Conservation (phyloP, 306 rosid species). For the Lupinus albus region DNA sequence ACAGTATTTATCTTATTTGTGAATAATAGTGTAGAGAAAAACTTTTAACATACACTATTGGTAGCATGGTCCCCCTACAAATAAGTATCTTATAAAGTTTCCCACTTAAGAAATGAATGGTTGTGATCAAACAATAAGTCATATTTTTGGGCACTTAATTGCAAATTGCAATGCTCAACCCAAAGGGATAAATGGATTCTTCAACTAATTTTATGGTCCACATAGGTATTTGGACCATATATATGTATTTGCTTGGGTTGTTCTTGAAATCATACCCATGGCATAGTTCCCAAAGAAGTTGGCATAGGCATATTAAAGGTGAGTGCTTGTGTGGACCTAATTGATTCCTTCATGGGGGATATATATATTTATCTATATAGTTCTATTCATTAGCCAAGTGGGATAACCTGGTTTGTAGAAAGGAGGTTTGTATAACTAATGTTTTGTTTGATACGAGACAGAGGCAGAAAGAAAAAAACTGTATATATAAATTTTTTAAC, state of each 20-base stretch:
- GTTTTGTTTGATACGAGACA: too few relatives aligned
- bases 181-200: slow-evolving; percentile 36
- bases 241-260: slow-evolving; percentile 21
- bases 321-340: slow-evolving; percentile 19
- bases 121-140: slow-evolving; percentile 48
- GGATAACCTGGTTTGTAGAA: too few relatives aligned
- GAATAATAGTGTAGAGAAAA: background rate
- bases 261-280: slow-evolving; percentile 46
- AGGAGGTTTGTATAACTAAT: too few relatives aligned
- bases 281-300: slow-evolving; percentile 47
- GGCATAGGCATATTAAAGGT: slow-evolving; percentile 56
- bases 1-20: background rate
- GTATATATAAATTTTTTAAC: too few relatives aligned
- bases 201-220: slow-evolving; percentile 57
- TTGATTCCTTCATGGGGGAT: slow-evolving; percentile 33
- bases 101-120: slow-evolving; percentile 44
- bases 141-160: slow-evolving; percentile 40
- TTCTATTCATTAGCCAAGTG: too few relatives aligned
- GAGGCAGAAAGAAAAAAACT: too few relatives aligned
- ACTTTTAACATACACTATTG: background rate
- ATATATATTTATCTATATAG: slow-evolving; percentile 39
- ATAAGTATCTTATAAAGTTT: slow-evolving; percentile 41
- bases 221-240: background rate
- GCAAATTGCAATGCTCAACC: slow-evolving; percentile 38
- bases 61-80: background rate